A percentile compares a stretch with the other conserved stretches of the same genome.
These are phyloP conservation scores for Hypsizygus marmoreus DNA, from an alignment of 768 basidiomycete genomes.

Conservation along the genomic window DNA sequence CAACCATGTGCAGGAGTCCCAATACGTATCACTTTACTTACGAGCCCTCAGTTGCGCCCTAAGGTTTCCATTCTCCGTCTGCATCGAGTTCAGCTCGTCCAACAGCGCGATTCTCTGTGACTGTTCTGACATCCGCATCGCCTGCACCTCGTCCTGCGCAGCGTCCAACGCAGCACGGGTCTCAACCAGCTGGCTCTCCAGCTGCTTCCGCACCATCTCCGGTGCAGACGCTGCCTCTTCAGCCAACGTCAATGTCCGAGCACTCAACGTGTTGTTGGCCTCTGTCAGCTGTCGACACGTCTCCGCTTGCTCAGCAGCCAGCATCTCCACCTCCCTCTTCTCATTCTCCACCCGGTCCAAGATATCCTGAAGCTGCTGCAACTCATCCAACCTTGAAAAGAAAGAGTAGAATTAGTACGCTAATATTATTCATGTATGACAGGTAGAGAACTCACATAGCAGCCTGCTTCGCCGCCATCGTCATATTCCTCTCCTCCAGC, in stretches of 20 bases:
- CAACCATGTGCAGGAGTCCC: no score
- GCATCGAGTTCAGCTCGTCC: conserved; percentile 84
- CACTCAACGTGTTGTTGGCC: conserved; percentile 77
- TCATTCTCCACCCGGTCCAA: conserved; percentile 62
- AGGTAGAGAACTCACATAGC: conserved; percentile 48
- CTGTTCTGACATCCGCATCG: conserved; percentile 71
- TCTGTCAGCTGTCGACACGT: conserved; percentile 72
- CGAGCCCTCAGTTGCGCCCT: conserved; percentile 69
- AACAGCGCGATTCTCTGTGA: conserved; percentile 80
- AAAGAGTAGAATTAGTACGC: conserved; percentile 17
- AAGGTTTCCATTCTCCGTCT: conserved; percentile 74
- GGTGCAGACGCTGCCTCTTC: conserved; percentile 64
- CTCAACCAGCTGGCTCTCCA: conserved; percentile 67
- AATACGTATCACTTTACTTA: no score
- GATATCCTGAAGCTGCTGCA: conserved; percentile 57
- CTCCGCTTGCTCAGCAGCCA: conserved; percentile 73
- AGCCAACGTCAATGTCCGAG: conserved; percentile 69
- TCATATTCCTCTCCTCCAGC: conserved; percentile 73
- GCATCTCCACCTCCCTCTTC: conserved; percentile 69
- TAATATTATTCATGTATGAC: conserved; percentile 8
- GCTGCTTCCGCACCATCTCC: conserved; percentile 58
- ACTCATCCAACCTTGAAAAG: conserved; percentile 61
- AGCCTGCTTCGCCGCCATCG: conserved; percentile 51
- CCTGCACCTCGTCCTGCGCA: conserved; percentile 69
- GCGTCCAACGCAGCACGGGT: conserved; percentile 60